Evolutionary conservation across 73 alveolate species (phyloP).

Genomic region (Loxodes magnus): DNA sequence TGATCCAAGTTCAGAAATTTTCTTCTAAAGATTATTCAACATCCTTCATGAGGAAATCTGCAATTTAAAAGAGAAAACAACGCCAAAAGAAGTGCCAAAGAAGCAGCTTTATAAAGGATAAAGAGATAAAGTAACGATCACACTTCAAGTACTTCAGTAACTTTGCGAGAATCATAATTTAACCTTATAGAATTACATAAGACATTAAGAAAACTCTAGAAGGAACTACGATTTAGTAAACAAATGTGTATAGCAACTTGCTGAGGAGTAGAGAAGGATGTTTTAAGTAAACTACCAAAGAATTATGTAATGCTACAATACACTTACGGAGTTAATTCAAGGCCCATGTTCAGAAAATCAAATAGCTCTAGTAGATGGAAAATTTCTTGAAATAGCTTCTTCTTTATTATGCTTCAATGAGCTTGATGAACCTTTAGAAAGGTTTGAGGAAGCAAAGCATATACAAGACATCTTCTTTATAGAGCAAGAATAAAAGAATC

Average conservation of each 20-base stretch:
- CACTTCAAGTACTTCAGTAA: slow-evolving; percentile 17
- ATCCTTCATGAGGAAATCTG: background rate
- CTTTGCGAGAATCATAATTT: slow-evolving; percentile 43
- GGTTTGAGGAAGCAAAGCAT: slow-evolving; percentile 7
- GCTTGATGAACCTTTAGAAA: slow-evolving; percentile 1
- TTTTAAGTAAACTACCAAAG: slow-evolving; percentile 14
- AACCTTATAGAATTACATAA: slow-evolving; percentile 21
- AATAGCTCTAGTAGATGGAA: slow-evolving; percentile 15
- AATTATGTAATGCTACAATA: slow-evolving; percentile 34
- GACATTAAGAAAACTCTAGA: slow-evolving; percentile 23
- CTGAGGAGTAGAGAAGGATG: slow-evolving; percentile 1
- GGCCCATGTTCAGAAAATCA: slow-evolving; percentile 45
- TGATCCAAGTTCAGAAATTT: background rate
- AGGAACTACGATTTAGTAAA: slow-evolving; percentile 23
- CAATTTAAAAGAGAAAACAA: background rate
- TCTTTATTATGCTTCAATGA: slow-evolving; percentile 21
- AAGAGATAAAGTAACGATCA: slow-evolving; percentile 11
- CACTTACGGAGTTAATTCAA: slow-evolving; percentile 32
- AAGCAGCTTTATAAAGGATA: background rate
- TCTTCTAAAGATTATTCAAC: slow-evolving; percentile 1
- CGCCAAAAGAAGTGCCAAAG: background rate
- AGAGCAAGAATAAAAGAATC: background rate
- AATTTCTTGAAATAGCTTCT: slow-evolving; percentile 24
- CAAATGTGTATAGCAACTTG: slow-evolving; percentile 6
- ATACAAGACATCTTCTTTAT: background rate